Conservation (phyloP, 257 asterid species). For the Plantago major region DNA sequence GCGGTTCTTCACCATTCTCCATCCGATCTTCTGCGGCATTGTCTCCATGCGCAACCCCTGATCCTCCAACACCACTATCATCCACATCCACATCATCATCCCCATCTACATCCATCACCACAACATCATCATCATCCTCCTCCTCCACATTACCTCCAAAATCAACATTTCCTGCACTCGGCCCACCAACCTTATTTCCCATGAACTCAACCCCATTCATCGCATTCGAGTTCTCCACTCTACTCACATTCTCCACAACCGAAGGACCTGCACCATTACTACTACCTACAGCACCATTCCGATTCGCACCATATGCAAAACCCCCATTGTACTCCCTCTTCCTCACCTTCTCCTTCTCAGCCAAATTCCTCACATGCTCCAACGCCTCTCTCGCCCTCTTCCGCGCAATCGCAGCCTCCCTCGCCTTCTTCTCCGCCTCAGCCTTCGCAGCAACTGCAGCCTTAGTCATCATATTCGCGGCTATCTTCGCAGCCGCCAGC, state of each 20-base stretch:
- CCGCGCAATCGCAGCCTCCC: constrained; percentile 67
- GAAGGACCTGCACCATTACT: constrained; percentile 21
- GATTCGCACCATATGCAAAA: constrained; percentile 6
- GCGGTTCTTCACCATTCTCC: constrained; percentile 20
- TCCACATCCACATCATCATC: constrained; percentile 2
- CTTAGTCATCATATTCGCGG: constrained; percentile 48
- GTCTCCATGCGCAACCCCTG: constrained; percentile 24
- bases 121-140: constrained; percentile 29
- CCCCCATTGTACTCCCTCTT: constrained; percentile 30
- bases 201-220: constrained; percentile 53
- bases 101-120: constrained; percentile 6
- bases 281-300: constrained; percentile 17
- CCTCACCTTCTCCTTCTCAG: constrained; percentile 47
- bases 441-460: constrained; percentile 50
- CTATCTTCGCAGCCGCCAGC: constrained; percentile 71
- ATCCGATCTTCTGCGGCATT: constrained; percentile 19
- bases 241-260: constrained; percentile 11
- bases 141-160: constrained; percentile 11
- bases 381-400: constrained; percentile 76
- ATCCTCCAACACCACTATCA: neutral
- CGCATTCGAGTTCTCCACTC: constrained; percentile 29
- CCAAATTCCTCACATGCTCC: constrained; percentile 52
- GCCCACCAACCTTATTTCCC: constrained; percentile 25
- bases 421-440: constrained; percentile 72
- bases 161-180: constrained; percentile 13